Evolutionary conservation across 2,329 filamentous ascomycete genomes (phyloP).

Genomic region (Pseudogymnoascus sp.): DNA sequence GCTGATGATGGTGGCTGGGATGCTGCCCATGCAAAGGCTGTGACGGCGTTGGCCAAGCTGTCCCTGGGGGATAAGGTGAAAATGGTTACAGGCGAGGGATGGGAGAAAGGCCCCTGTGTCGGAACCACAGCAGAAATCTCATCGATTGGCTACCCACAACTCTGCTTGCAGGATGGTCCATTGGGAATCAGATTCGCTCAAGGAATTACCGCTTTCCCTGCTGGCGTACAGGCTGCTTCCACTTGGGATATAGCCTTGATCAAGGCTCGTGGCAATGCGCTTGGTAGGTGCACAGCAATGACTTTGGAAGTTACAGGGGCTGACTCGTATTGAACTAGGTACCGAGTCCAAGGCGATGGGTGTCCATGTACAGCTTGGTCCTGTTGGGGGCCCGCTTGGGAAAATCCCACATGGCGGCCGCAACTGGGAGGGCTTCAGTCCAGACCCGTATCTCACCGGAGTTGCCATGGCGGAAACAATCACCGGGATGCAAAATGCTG

Average conservation of each 20-base stretch:
- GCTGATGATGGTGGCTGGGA: constrained; percentile 41
- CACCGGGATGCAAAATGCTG: constrained; percentile 43
- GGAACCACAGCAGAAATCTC: constrained; percentile 50
- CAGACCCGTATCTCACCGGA: constrained; percentile 66
- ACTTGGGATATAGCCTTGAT: constrained; percentile 75
- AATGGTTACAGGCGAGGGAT: constrained; percentile 69
- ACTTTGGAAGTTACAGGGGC: background rate
- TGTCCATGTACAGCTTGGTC: constrained; percentile 66
- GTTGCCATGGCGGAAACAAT: constrained; percentile 54
- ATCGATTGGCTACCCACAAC: constrained; percentile 55
- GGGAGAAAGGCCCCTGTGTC: constrained; percentile 62
- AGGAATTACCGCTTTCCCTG: constrained; percentile 67
- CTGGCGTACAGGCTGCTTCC: constrained; percentile 67
- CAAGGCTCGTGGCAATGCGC: constrained; percentile 51
- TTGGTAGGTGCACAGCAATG: background rate
- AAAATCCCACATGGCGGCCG: constrained; percentile 64
- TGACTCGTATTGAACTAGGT: constrained; percentile 40
- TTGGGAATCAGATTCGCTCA: constrained; percentile 65
- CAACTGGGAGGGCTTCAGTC: constrained; percentile 77
- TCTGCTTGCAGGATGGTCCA: constrained; percentile 76
- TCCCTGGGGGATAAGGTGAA: constrained; percentile 69
- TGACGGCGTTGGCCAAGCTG: constrained; percentile 57
- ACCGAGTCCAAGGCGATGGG: constrained; percentile 62
- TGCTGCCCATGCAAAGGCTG: constrained; percentile 61
- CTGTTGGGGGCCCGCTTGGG: constrained; percentile 66